Percentiles rank a stretch among this genome's conserved stretches.
These are phyloP conservation scores for Rhodotorula sp. DNA, from an alignment of 1,284 basidiomycete species.

Conservation along the genomic window DNA sequence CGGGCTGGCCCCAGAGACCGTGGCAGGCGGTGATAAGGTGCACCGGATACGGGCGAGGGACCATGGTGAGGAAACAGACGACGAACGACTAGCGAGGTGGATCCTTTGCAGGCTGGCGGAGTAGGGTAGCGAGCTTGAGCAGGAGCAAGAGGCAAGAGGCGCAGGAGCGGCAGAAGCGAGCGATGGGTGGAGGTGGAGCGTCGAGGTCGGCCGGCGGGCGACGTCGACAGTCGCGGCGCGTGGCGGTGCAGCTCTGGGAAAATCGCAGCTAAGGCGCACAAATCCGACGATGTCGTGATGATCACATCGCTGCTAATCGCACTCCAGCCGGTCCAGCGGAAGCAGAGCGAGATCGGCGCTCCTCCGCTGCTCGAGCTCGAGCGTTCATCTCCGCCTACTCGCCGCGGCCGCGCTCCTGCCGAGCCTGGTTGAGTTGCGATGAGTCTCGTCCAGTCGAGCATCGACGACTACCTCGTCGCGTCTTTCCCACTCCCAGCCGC, in stretches of 20 bases:
- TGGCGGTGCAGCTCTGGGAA: neutral
- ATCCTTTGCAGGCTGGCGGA: neutral
- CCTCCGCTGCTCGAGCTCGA: neutral
- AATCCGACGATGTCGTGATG: no score
- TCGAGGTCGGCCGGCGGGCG: neutral
- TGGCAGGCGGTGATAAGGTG: conserved; percentile 31
- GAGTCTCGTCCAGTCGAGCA: conserved; percentile 21
- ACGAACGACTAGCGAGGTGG: neutral
- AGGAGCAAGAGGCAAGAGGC: neutral
- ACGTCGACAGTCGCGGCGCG: neutral
- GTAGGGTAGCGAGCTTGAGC: neutral
- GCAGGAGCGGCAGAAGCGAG: neutral
- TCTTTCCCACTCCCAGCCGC: conserved; percentile 23
- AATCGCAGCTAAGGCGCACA: neutral
- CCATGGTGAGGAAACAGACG: neutral
- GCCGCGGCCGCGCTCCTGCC: neutral
- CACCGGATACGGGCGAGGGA: neutral
- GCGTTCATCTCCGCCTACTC: neutral
- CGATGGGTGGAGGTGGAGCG: neutral
- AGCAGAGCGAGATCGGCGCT: neutral
- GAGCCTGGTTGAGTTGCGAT: neutral
- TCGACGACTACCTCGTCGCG: conserved; percentile 37
- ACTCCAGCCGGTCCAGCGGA: no score
- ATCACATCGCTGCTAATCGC: no score
- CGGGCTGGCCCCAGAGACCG: conserved; percentile 40